phyloP scores from a whole-genome alignment of 768 basidiomycete genomes.

The Mycena crocata region DNA sequence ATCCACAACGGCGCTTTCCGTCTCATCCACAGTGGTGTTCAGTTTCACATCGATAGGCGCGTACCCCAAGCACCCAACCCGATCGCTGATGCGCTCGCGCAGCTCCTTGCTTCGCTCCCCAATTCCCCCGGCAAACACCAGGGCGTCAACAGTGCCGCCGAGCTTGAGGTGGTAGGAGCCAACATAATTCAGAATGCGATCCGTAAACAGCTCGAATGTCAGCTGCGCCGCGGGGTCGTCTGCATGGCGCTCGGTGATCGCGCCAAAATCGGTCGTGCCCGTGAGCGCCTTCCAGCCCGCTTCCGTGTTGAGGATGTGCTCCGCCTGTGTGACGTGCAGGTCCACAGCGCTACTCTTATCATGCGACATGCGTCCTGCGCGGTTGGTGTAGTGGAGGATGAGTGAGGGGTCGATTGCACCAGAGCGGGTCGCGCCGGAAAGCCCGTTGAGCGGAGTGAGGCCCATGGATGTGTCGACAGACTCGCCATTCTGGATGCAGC shows the following conservation, averaged over 20 bases:
- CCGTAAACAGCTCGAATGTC: slow-evolving; percentile 84
- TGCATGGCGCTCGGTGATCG: slow-evolving; percentile 63
- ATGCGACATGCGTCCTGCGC: slow-evolving; percentile 65
- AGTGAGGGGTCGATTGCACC: slow-evolving; percentile 88
- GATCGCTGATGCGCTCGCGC: slow-evolving; percentile 65
- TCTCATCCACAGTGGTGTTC: slow-evolving; percentile 53
- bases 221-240: slow-evolving; percentile 58
- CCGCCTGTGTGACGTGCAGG: slow-evolving; percentile 73
- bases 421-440: slow-evolving; percentile 90
- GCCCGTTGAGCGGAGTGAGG: slow-evolving; percentile 87
- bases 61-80: slow-evolving; percentile 73
- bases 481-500: slow-evolving; percentile 77
- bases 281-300: slow-evolving; percentile 84
- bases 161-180: slow-evolving; percentile 84
- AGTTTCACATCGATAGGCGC: slow-evolving; percentile 57
- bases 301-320: slow-evolving; percentile 79
- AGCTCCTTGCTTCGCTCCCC: slow-evolving; percentile 80
- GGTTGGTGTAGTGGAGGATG: slow-evolving; percentile 85
- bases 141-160: slow-evolving; percentile 72
- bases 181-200: slow-evolving; percentile 78
- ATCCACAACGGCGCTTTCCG: slow-evolving; percentile 58
- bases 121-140: slow-evolving; percentile 91
- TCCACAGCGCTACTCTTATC: slow-evolving; percentile 57
- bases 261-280: slow-evolving; percentile 86
- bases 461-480: slow-evolving; percentile 94